A percentile compares a stretch with the other conserved stretches of the same genome.
These are phyloP conservation scores for Exophiala alcalophila DNA, from an alignment of 2,329 filamentous ascomycete genomes.

Conservation along the genomic window DNA sequence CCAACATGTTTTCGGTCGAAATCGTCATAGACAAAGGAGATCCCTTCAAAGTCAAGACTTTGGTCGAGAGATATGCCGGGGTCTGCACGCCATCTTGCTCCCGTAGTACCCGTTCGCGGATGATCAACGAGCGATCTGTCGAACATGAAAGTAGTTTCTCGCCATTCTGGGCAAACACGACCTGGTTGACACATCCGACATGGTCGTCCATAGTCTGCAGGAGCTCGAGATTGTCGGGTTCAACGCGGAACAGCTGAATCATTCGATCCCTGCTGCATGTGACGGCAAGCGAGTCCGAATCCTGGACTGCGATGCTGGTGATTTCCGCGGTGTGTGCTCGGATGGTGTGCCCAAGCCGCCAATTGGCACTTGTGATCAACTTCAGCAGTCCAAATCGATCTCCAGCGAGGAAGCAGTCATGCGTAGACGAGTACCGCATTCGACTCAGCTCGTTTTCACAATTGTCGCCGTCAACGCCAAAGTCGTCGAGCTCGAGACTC, in stretches of 20 bases:
- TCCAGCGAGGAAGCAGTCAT: slow-evolving; percentile 70
- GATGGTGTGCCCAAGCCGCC: slow-evolving; percentile 63
- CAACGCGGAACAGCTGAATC: slow-evolving; percentile 78
- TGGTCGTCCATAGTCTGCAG: slow-evolving; percentile 93
- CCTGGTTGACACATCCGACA: slow-evolving; percentile 74
- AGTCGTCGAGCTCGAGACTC: slow-evolving; percentile 66
- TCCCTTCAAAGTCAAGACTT: slow-evolving; percentile 77
- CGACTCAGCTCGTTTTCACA: slow-evolving; percentile 58
- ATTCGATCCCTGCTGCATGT: slow-evolving; percentile 85
- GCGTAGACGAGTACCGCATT: slow-evolving; percentile 58
- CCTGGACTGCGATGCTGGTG: slow-evolving; percentile 71
- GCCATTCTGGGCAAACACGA: slow-evolving; percentile 72
- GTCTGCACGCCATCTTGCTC: slow-evolving; percentile 50
- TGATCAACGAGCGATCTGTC: slow-evolving; percentile 78
- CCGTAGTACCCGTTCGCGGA: slow-evolving; percentile 73
- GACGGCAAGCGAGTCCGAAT: slow-evolving; percentile 65
- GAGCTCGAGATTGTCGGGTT: slow-evolving; percentile 63
- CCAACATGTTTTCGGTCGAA: slow-evolving; percentile 57
- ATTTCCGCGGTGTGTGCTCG: slow-evolving; percentile 87
- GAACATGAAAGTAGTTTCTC: slow-evolving; percentile 78
- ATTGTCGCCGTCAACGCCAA: slow-evolving; percentile 43
- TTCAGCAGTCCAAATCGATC: slow-evolving; percentile 79
- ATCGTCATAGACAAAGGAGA: slow-evolving; percentile 82
- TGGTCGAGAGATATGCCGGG: slow-evolving; percentile 72
- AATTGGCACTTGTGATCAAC: slow-evolving; percentile 47